A percentile compares a stretch with the other conserved stretches of the same genome.
These are phyloP conservation scores for Cladophialophora carrionii DNA, from an alignment of 2,329 filamentous ascomycete genomes.

Conservation along the genomic window DNA sequence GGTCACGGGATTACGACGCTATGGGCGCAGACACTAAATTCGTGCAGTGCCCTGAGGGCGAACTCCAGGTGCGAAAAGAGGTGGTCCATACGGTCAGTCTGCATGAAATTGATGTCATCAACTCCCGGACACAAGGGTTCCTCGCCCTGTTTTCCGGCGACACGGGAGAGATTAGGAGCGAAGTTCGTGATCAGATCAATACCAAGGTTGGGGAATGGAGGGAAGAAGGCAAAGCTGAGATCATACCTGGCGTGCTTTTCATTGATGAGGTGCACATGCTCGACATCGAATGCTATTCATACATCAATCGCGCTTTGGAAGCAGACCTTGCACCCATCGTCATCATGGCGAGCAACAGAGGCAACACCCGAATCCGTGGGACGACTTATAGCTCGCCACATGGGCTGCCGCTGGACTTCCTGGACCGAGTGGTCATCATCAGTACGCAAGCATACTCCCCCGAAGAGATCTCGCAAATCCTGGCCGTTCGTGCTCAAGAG, in stretches of 20 bases:
- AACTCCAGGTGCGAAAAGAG: conserved; percentile 95
- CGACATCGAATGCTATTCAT: conserved; percentile 98
- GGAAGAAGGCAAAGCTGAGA: conserved; percentile 98
- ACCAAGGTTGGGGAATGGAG: conserved; percentile 99
- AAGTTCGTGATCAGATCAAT: conserved; percentile 98
- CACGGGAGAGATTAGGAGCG: conserved; percentile 94
- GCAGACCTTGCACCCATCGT: conserved; percentile 94
- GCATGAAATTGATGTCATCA: conserved; percentile 99
- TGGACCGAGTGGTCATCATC: conserved; percentile 94
- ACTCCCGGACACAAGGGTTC: conserved; percentile 97
- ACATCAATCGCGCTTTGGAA: conserved; percentile 95
- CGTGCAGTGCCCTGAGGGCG: conserved; percentile 93
- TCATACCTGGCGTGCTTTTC: conserved; percentile 94
- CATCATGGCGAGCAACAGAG: conserved; percentile 98
- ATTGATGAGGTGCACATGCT: conserved; percentile 99
- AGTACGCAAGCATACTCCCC: conserved; percentile 82
- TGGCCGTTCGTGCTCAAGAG: conserved; percentile 89
- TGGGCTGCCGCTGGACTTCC: conserved; percentile 90
- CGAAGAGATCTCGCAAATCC: conserved; percentile 89
- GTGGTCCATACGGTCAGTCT: conserved; percentile 95
- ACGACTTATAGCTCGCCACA: conserved; percentile 93
- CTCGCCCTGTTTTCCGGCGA: conserved; percentile 96
- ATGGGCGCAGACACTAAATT: conserved; percentile 99
- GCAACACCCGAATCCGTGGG: conserved; percentile 85
- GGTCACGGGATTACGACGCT: conserved; percentile 96